Percentiles rank a stretch among this genome's conserved stretches.
phyloP scores from a whole-genome alignment of 148 eudicot genomes.

The Amaranthus cruentus region DNA sequence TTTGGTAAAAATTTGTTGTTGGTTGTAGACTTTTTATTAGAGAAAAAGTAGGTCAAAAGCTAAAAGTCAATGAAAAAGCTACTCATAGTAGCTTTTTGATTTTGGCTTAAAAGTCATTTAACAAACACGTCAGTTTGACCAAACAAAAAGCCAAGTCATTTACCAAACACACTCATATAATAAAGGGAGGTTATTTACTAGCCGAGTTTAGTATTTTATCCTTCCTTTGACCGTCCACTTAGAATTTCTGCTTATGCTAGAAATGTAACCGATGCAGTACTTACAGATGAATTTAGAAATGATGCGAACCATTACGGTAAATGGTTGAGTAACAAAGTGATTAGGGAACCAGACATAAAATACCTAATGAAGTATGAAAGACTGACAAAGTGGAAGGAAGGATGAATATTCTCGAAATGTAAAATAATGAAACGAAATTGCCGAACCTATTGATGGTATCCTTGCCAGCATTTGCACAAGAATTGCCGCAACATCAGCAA shows the following conservation, averaged over 20 bases:
- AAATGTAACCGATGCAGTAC: background rate
- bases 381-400: background rate
- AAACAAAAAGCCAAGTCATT: background rate
- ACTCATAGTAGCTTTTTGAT: no score
- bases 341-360: no score
- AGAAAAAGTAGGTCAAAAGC: no score
- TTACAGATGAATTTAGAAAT: no score
- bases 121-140: no score
- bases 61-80: no score
- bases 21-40: no score
- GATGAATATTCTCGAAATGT: background rate
- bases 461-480: constrained; percentile 81
- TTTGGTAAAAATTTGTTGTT: no score
- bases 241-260: background rate
- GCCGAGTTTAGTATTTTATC: background rate
- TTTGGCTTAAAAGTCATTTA: no score
- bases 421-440: constrained; percentile 17
- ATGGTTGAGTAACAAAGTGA: no score
- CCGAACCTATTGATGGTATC: constrained; percentile 73
- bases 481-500: constrained; percentile 77
- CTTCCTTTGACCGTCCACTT: constrained; percentile 5
- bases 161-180: background rate
- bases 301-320: no score
- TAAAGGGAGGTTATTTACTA: background rate
- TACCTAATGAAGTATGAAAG: background rate